These are phyloP conservation scores for Tubosaeta brunneosetosa DNA, from an alignment of 768 basidiomycete species.

Conservation along the genomic window DNA sequence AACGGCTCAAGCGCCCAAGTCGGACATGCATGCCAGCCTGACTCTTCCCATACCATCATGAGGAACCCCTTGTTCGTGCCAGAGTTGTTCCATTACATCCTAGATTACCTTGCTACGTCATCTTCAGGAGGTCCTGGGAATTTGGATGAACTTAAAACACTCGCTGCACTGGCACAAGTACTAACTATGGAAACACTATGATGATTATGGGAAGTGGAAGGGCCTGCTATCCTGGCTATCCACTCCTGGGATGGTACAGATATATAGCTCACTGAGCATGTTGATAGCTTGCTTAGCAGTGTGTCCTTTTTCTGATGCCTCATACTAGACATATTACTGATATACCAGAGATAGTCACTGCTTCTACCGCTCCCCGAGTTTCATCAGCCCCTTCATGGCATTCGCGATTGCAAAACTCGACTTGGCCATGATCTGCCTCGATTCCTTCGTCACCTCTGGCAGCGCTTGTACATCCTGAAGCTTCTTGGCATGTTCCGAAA, in stretches of 20 bases:
- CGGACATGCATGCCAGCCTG: no score
- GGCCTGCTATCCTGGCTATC: no score
- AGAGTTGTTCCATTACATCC: neutral
- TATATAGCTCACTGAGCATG: no score
- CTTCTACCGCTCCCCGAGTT: conserved; percentile 42
- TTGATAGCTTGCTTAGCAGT: no score
- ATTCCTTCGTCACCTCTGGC: conserved; percentile 84
- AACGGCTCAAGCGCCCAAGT: no score
- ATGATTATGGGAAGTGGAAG: no score
- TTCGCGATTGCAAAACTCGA: conserved; percentile 96
- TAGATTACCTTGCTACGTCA: neutral
- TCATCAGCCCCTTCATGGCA: conserved; percentile 91
- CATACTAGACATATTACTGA: conserved; percentile 8
- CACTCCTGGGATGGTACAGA: no score
- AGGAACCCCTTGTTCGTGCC: neutral
- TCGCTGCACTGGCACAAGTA: neutral
- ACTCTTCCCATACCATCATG: neutral
- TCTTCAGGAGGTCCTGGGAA: neutral
- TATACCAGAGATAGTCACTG: neutral
- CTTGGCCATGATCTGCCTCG: conserved; percentile 92
- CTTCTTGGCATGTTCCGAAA: conserved; percentile 85
- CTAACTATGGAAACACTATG: no score
- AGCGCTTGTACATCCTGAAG: conserved; percentile 85
- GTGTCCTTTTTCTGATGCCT: no score
- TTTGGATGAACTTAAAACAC: neutral